Evolutionary conservation across 108 stramenopile species (phyloP).

Genomic region (Discostella pseudostelligera): DNA sequence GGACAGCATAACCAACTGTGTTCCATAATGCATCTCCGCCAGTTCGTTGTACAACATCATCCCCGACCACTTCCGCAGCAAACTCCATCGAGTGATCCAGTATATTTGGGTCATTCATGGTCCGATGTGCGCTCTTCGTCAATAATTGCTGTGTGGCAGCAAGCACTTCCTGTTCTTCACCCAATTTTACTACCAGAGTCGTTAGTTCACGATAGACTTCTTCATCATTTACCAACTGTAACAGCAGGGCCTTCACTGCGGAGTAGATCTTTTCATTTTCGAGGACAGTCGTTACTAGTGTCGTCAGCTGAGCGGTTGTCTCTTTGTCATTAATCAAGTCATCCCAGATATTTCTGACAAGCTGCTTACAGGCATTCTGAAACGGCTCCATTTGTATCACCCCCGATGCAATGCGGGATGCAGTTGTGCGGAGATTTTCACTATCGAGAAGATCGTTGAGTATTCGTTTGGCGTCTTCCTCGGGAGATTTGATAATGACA

Average conservation of each 20-base stretch:
- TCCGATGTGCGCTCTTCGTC: slow-evolving; percentile 74
- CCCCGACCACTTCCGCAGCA: slow-evolving; percentile 86
- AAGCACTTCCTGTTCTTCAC: slow-evolving; percentile 58
- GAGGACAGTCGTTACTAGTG: slow-evolving; percentile 65
- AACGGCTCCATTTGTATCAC: slow-evolving; percentile 65
- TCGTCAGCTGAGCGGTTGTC: slow-evolving; percentile 66
- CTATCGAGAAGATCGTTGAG: slow-evolving; percentile 36
- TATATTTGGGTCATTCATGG: slow-evolving; percentile 85
- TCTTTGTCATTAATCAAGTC: slow-evolving; percentile 76
- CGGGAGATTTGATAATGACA: slow-evolving; percentile 30
- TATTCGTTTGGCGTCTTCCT: slow-evolving; percentile 49
- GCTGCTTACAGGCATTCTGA: slow-evolving; percentile 55
- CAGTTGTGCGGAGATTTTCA: slow-evolving; percentile 37
- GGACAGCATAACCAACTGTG: slow-evolving; percentile 78
- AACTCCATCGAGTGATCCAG: slow-evolving; percentile 90
- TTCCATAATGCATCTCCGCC: slow-evolving; percentile 85
- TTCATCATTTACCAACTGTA: slow-evolving; percentile 70
- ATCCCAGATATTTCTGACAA: slow-evolving; percentile 70
- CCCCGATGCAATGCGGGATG: slow-evolving; percentile 44
- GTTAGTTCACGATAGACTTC: slow-evolving; percentile 74
- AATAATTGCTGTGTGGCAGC: slow-evolving; percentile 65
- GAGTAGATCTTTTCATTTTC: slow-evolving; percentile 65
- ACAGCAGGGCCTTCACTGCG: slow-evolving; percentile 58
- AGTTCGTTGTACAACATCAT: slow-evolving; percentile 83
- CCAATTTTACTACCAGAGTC: slow-evolving; percentile 60